Evolutionary conservation across 202 grass and related monocot species (phyloP).

Genomic region (Saccharum hybrid): DNA sequence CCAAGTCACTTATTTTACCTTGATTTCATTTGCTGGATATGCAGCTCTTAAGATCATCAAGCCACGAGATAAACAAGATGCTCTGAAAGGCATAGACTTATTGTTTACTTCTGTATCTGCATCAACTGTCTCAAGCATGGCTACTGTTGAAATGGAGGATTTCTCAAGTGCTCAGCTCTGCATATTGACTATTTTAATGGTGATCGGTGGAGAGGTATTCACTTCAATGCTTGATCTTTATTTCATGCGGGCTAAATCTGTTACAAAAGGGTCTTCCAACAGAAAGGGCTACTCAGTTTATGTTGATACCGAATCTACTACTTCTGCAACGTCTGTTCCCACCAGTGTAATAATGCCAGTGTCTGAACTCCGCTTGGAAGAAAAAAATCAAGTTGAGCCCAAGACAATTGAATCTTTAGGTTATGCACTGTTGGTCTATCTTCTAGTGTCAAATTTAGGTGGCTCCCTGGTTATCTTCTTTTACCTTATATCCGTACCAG

Average conservation of each 20-base stretch:
- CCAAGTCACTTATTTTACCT: conserved; percentile 54
- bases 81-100: conserved; percentile 53
- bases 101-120: conserved; percentile 72
- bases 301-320: conserved; percentile 47
- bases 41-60: conserved; percentile 55
- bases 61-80: conserved; percentile 31
- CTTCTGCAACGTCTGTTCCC: conserved; percentile 37
- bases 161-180: conserved; percentile 66
- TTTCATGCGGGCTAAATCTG: conserved; percentile 45
- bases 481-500: conserved; percentile 55
- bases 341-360: background rate
- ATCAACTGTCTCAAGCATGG: conserved; percentile 81
- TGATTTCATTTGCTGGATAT: conserved; percentile 67
- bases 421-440: conserved; percentile 53
- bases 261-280: conserved; percentile 24
- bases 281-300: conserved; percentile 32
- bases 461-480: conserved; percentile 57
- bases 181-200: conserved; percentile 67
- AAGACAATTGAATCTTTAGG: conserved; percentile 52
- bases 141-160: conserved; percentile 77
- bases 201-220: conserved; percentile 72
- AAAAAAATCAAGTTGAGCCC: conserved; percentile 37
- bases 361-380: background rate
- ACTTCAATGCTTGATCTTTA: conserved; percentile 60
- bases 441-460: conserved; percentile 50